A percentile compares a stretch with the other conserved stretches of the same genome.
Conservation (phyloP, 257 asterid species). For the Solanum appendiculatum region DNA sequence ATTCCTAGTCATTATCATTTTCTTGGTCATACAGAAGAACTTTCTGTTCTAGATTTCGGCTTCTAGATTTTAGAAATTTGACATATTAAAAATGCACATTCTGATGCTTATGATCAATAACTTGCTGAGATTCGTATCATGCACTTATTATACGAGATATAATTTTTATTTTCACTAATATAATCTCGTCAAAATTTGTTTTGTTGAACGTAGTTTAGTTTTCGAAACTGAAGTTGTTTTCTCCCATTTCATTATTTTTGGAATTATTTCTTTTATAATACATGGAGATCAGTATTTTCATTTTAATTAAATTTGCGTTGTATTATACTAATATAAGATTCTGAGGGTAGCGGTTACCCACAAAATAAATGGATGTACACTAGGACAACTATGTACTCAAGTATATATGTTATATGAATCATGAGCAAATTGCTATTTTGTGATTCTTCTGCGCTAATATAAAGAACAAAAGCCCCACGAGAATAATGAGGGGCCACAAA, state of each 20-base stretch:
- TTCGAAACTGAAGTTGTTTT: too few species aligned
- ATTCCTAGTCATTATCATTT: not conserved
- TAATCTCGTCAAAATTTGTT: not conserved
- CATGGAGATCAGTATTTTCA: not conserved
- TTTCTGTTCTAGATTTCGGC: not conserved
- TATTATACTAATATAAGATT: too few species aligned
- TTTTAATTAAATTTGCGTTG: too few species aligned
- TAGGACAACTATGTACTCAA: not conserved
- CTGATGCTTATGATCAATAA: not conserved
- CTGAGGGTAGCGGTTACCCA: not conserved
- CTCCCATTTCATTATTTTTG: too few species aligned
- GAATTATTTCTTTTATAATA: too few species aligned
- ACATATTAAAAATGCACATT: not conserved
- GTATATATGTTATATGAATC: not conserved
- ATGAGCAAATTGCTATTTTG: not conserved
- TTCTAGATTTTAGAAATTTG: not conserved
- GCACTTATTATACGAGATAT: not conserved
- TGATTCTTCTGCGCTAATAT: not conserved
- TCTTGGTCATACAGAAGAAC: not conserved
- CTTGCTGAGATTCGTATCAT: not conserved
- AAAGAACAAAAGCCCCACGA: not conserved
- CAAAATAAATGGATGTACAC: not conserved
- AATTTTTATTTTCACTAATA: not conserved
- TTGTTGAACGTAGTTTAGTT: not conserved
- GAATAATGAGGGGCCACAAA: not conserved